Evolutionary conservation across 306 rosid species (phyloP), one percentile per base, ranked within the genome.

Genomic region (Carpinus fangiana): DNA sequence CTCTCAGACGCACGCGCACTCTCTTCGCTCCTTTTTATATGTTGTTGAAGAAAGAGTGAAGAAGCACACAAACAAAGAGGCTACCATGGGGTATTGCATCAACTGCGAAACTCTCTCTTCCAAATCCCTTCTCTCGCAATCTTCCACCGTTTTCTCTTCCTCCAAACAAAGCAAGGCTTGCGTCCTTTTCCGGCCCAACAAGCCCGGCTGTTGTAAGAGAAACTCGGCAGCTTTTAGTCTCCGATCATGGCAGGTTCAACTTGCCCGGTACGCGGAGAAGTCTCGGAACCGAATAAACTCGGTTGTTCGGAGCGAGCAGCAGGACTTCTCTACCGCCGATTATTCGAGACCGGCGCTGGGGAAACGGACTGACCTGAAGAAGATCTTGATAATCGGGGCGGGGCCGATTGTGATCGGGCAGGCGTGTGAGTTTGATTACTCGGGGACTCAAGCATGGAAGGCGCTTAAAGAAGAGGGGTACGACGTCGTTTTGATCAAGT

Each of bases 321-420:
- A 41, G 10, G n/a, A 53, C 12, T 1, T 76, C 31, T 51, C 41
- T 0, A 13, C 72, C 0, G 53, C 21, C 11, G 17, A 73, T 0
- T 36, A 73, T 0, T 43, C 76, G 8, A 17, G 59, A 31, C 73
- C 78, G 34, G 78, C 77, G 51, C 31, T 69, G 2, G 93, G 97
- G 1, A 96, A 96, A 73, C 70, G 99, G 55, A 90, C 92, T 5
- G 98, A 93, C 82, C 55, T 96, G 75, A 96, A 90, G 90, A 96
- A 93, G 88, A 96, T 96, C 57, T 47, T 96, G 86, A 96, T 96
- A 43, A 88, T 96, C 17, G 98, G 99, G 1, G 99, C 99, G 0
- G 98, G 98, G 0, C 99, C 98, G 9, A 93, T 96, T 66, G 98
- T 93, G 62, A 96, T 96, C 1, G 98, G 99, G 6, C 99, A 93